Percentiles rank a stretch among this genome's conserved stretches.
These are phyloP conservation scores for Xylaria nigripes DNA, from an alignment of 495 filamentous ascomycete genomes.

Conservation along the genomic window DNA sequence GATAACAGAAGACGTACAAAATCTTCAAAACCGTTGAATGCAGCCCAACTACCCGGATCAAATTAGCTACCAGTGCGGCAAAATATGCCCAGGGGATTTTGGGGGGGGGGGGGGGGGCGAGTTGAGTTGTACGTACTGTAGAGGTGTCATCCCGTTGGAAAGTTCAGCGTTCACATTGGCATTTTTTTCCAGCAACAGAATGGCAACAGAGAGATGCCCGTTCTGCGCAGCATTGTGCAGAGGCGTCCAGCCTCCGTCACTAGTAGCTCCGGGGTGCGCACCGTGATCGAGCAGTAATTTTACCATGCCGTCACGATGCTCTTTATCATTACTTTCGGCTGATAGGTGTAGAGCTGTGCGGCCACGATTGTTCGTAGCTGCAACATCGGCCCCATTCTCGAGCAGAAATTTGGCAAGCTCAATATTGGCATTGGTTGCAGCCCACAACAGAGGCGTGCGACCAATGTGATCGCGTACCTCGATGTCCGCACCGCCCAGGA, in stretches of 20 bases:
- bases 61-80: neutral
- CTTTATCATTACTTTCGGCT: conserved; percentile 36
- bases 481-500: conserved; percentile 32
- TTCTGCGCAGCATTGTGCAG: conserved; percentile 57
- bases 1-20: conserved; percentile 48
- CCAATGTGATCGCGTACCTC: conserved; percentile 42
- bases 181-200: conserved; percentile 40
- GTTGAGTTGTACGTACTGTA: conserved; percentile 32
- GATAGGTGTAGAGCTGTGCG: conserved; percentile 57
- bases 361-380: conserved; percentile 47
- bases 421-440: conserved; percentile 52
- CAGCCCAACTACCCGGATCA: conserved; percentile 31
- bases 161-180: conserved; percentile 48
- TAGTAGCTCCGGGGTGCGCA: conserved; percentile 47
- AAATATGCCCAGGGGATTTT: too few relatives aligned
- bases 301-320: conserved; percentile 44
- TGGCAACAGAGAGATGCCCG: conserved; percentile 42
- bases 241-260: conserved; percentile 56
- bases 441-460: conserved; percentile 55
- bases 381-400: conserved; percentile 39
- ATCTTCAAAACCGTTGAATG: conserved; percentile 52
- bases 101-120: neutral
- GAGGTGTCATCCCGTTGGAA: conserved; percentile 51
- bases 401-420: conserved; percentile 49
- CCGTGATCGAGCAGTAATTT: conserved; percentile 44